Evolutionary conservation across 352 stramenopile genomes (phyloP).

Genomic region (Phytophthora tubulina): DNA sequence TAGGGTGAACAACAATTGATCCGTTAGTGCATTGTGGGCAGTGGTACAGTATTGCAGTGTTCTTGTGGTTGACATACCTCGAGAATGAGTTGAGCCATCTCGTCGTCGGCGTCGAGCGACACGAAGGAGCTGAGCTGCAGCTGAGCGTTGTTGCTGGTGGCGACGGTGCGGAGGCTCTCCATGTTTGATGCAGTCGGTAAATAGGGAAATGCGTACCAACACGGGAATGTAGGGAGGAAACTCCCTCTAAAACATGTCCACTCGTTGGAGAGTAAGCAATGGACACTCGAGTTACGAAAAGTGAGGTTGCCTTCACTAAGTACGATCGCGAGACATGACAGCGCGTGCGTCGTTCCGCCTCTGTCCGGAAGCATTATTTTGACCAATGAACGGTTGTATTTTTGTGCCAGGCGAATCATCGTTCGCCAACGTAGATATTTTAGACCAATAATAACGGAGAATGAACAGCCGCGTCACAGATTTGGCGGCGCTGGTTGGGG

Average conservation of each 20-base stretch:
- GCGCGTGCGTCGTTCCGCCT: slow-evolving; percentile 7
- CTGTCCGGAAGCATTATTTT: not conserved
- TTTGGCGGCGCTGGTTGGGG: slow-evolving; percentile 11
- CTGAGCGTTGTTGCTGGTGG: slow-evolving; percentile 56
- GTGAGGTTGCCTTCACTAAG: slow-evolving; percentile 32
- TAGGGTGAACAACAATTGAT: not conserved
- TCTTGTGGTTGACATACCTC: slow-evolving; percentile 53
- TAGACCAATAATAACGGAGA: not conserved
- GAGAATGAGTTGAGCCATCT: slow-evolving; percentile 82
- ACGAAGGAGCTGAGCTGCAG: slow-evolving; percentile 84
- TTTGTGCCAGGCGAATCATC: not conserved
- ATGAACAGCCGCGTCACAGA: slow-evolving; percentile 24
- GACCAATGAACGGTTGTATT: not conserved
- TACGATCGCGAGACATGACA: slow-evolving; percentile 42
- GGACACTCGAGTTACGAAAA: slow-evolving; percentile 21
- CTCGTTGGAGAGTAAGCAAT: slow-evolving; percentile 24
- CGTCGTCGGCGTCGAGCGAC: slow-evolving; percentile 76
- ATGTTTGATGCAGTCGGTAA: slow-evolving; percentile 38
- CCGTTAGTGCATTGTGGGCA: slow-evolving; percentile 5
- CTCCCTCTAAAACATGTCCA: slow-evolving; percentile 34
- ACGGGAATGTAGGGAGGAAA: slow-evolving; percentile 27
- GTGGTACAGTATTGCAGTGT: slow-evolving; percentile 5
- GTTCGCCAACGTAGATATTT: not conserved
- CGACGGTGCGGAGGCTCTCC: slow-evolving; percentile 38
- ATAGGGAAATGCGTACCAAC: slow-evolving; percentile 28